Evolutionary conservation across 495 filamentous ascomycete genomes (phyloP).

Genomic region (Xylaria intraflava): DNA sequence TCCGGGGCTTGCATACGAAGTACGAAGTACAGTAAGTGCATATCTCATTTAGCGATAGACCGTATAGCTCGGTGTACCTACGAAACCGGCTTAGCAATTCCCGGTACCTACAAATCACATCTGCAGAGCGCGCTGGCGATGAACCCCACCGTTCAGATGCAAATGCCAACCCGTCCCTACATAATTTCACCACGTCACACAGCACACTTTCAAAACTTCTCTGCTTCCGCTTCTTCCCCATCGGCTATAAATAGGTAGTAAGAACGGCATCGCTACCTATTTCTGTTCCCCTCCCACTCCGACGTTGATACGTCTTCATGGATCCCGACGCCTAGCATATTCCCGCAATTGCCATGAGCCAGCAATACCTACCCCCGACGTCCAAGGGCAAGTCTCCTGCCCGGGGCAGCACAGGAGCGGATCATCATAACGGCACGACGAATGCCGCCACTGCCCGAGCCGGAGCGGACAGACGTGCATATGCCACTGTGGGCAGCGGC

Average conservation of each 20-base stretch:
- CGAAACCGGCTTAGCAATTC: too few species aligned
- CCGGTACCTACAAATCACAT: too few species aligned
- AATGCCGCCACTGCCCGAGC: not conserved
- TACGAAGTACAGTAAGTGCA: too few species aligned
- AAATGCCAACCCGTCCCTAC: too few species aligned
- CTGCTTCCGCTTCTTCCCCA: not conserved
- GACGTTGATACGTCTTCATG: not conserved
- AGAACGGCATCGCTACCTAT: not conserved
- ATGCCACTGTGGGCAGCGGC: conserved; percentile 83
- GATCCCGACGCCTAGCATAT: conserved; percentile 13
- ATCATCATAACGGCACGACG: conserved; percentile 14
- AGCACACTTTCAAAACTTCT: too few species aligned
- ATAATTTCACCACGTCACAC: too few species aligned
- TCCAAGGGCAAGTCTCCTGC: conserved; percentile 33
- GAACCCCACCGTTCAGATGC: too few species aligned
- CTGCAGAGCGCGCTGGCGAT: too few species aligned
- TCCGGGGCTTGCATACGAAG: too few species aligned
- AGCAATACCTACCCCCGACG: conserved; percentile 55
- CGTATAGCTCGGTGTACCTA: too few species aligned
- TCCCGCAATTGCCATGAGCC: conserved; percentile 54
- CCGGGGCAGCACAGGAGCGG: conserved; percentile 13
- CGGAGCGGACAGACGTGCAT: conserved; percentile 46
- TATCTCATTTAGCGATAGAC: too few species aligned
- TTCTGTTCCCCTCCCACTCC: not conserved
- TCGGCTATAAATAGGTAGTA: not conserved